Base-by-base conservation (phyloP, 2,329 filamentous ascomycete species). In the Cladosporium austrohemisphaericum region DNA sequence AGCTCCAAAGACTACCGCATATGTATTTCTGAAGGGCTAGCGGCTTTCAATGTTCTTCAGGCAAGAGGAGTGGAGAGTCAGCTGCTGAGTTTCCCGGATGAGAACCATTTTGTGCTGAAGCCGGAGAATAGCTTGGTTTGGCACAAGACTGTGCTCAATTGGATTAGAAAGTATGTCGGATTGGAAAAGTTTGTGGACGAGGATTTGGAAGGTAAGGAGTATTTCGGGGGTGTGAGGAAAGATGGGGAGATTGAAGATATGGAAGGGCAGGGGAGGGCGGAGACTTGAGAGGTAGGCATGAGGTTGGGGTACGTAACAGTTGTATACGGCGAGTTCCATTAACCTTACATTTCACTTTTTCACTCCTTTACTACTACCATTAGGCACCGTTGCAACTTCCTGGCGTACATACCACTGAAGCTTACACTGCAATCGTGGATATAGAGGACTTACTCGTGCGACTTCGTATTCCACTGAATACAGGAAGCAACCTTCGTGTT, bases 81-180 rank as follows among this genome's bases (percentile, higher is more conserved):
- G 56, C 81, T 95, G 56, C 63, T 95, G 57, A 84, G 83, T 16
- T 95, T 95, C 64, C 87, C 88, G 0, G 89, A 88, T 62, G 85
- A 89, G 67, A 81, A 83, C 43, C 84, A 87, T 59, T 86, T 88
- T 88, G 90, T 96, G 3, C 64, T 95, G 47, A 95, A 95, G 65
- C 88, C 86, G 0, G 92, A 96, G 69, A 97, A 97, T 67, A 86
- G 84, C 3, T 72, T 96, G 14, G 77, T 94, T 16, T 97, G 93
- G 93, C 90, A 97, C 62, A 79, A 79, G 49, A 86, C 89, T 51
- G 90, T 97, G 13, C 64, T 96, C 23, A 81, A 81, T 49, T 96
- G 87, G 82, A 81, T 86, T 57, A 83, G 83, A 62, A 74, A 73
- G 54, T 75, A 79, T 61, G 75, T 74, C 2, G 80, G 78, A 1